Conservation (phyloP, 164 flowering plant species). For the Piper betle region DNA sequence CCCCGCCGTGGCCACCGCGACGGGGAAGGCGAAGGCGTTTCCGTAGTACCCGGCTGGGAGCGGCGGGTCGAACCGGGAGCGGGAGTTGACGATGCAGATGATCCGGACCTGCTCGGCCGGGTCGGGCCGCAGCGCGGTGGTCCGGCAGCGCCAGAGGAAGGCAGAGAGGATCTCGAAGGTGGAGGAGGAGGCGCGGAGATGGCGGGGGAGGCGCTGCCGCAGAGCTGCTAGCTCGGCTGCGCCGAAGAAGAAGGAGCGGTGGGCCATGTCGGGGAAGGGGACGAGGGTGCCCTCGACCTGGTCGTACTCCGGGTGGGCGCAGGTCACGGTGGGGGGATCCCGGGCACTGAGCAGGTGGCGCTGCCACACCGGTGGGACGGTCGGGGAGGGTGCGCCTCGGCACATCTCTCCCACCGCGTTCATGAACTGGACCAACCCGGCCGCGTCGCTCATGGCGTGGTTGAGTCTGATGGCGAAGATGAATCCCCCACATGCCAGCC, state of each 20-base stretch:
- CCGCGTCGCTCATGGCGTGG: slow-evolving; percentile 26
- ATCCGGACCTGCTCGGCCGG: slow-evolving; percentile 16
- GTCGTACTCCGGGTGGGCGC: slow-evolving; percentile 14
- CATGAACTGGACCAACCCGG: slow-evolving; percentile 21
- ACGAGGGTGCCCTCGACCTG: background rate
- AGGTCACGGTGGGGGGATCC: slow-evolving; percentile 11
- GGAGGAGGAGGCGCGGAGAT: slow-evolving; percentile 7
- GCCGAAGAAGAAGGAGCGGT: slow-evolving; percentile 19
- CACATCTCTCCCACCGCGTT: slow-evolving; percentile 17
- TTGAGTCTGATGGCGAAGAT: slow-evolving; percentile 17
- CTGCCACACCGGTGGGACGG: slow-evolving; percentile 21
- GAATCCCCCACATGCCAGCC: slow-evolving; percentile 33
- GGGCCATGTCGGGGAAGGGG: slow-evolving; percentile 1
- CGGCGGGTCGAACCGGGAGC: slow-evolving; percentile 4
- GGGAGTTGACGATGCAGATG: slow-evolving; percentile 4
- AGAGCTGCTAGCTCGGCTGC: slow-evolving; percentile 6
- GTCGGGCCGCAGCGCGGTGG: slow-evolving; percentile 11
- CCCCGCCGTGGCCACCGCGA: slow-evolving; percentile 8
- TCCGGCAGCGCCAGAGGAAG: slow-evolving; percentile 27
- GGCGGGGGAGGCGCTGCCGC: slow-evolving; percentile 7
- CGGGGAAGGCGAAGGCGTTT: slow-evolving; percentile 11
- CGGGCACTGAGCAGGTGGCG: slow-evolving; percentile 18
- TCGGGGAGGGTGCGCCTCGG: slow-evolving; percentile 15
- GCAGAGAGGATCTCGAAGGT: slow-evolving; percentile 20
- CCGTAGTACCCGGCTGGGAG: slow-evolving; percentile 24